Conservation (phyloP, 1,284 basidiomycete genomes). For the Tilletia horrida region DNA sequence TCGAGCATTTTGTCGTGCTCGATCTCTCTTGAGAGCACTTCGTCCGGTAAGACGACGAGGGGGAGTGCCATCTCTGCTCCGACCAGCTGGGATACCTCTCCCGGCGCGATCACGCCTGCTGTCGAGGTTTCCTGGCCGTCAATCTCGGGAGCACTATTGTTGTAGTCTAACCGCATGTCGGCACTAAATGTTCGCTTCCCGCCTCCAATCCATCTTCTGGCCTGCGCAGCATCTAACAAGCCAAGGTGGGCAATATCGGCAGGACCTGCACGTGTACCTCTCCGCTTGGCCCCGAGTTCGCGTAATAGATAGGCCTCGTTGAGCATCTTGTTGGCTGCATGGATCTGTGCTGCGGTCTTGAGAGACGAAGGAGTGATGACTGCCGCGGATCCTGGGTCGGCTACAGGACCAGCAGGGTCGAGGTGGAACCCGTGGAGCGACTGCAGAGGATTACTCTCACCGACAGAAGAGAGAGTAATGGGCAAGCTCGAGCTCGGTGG, state of each 20-base stretch:
- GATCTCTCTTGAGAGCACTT: neutral
- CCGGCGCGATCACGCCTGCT: too few species aligned
- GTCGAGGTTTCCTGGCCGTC: too few species aligned
- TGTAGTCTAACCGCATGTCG: neutral
- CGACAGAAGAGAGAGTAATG: neutral
- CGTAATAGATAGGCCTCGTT: slow-evolving; percentile 10
- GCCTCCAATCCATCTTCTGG: slow-evolving; percentile 4
- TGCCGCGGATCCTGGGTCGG: too few species aligned
- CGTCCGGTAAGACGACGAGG: neutral
- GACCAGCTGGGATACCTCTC: neutral
- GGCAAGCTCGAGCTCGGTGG: neutral
- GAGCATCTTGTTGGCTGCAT: slow-evolving; percentile 8
- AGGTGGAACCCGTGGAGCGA: too few species aligned
- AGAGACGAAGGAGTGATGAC: too few species aligned
- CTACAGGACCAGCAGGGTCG: too few species aligned
- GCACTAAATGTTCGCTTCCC: slow-evolving; percentile 11
- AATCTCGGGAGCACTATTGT: too few species aligned
- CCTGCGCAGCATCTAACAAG: neutral
- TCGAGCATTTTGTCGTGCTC: slow-evolving; percentile 12
- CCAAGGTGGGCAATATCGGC: slow-evolving; percentile 2
- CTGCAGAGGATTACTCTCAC: too few species aligned
- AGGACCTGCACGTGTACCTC: neutral
- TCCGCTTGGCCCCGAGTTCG: slow-evolving; percentile 3
- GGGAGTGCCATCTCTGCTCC: neutral
- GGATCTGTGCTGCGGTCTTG: neutral